Evolutionary conservation across 805 yeast genomes (phyloP).

Genomic region (Candida morakotiae): DNA sequence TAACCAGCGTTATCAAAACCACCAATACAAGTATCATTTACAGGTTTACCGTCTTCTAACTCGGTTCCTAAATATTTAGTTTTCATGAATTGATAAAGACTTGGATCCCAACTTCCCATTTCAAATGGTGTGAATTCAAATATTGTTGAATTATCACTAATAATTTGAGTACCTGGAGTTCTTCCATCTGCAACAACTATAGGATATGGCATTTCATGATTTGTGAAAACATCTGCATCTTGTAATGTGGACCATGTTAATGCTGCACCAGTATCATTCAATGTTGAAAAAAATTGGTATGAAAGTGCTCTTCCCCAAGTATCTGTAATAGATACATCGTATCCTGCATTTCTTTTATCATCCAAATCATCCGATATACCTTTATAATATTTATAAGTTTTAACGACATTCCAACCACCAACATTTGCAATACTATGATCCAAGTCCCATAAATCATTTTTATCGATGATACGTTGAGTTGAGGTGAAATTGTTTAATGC

Average conservation of each 20-base stretch:
- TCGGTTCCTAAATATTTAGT: constrained; percentile 28
- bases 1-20: constrained; percentile 37
- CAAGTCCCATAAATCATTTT: constrained; percentile 60
- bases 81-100: constrained; percentile 26
- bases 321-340: constrained; percentile 31
- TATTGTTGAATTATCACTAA: constrained; percentile 64
- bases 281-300: constrained; percentile 23
- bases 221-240: constrained; percentile 18
- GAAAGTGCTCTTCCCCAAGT: constrained; percentile 38
- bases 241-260: constrained; percentile 29
- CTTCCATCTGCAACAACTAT: constrained; percentile 51
- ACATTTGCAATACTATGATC: constrained; percentile 56
- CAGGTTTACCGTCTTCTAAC: constrained; percentile 15
- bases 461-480: constrained; percentile 24
- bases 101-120: constrained; percentile 42
- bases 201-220: constrained; percentile 37
- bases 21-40: constrained; percentile 18
- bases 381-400: constrained; percentile 48
- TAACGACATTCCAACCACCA: constrained; percentile 56
- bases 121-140: constrained; percentile 37
- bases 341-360: constrained; percentile 32
- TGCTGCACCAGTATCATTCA: constrained; percentile 26
- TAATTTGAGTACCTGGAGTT: constrained; percentile 53
- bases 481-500: constrained; percentile 36
- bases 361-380: constrained; percentile 19